Evolutionary conservation across 768 basidiomycete genomes (phyloP).

Genomic region (Symmetrospora coprosmae): DNA sequence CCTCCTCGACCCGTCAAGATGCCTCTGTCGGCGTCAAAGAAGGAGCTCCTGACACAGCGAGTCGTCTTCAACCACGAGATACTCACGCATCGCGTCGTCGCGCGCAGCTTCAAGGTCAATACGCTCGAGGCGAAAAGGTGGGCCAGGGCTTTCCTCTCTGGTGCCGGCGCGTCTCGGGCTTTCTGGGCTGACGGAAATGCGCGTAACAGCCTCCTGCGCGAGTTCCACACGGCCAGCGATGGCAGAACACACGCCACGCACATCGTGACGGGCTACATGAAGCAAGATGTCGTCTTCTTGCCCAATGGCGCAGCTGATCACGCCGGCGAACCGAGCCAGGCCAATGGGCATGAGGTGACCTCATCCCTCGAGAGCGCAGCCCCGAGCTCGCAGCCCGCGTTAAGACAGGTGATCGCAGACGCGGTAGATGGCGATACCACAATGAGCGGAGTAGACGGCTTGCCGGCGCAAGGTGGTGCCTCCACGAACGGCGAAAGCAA

Average conservation of each 20-base stretch:
- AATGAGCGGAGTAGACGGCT: too few relatives aligned
- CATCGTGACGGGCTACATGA: constrained; percentile 14
- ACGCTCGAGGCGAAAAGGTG: constrained; percentile 5
- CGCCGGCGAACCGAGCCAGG: too few relatives aligned
- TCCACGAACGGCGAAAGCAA: too few relatives aligned
- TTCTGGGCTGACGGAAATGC: too few relatives aligned
- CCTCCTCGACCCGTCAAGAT: too few relatives aligned
- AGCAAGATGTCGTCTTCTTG: not conserved
- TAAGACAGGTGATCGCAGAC: too few relatives aligned
- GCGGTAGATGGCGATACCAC: too few relatives aligned
- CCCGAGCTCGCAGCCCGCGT: too few relatives aligned
- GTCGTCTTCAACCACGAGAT: constrained; percentile 16
- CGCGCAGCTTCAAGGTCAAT: constrained; percentile 13
- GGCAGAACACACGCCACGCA: constrained; percentile 17
- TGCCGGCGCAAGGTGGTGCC: too few relatives aligned
- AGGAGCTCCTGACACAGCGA: constrained; percentile 10
- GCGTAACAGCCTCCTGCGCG: not conserved
- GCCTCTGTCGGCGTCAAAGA: constrained; percentile 5
- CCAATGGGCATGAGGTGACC: too few relatives aligned
- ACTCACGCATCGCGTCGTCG: constrained; percentile 15
- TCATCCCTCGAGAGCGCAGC: too few relatives aligned
- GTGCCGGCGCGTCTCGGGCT: not conserved
- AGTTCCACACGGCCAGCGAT: constrained; percentile 1
- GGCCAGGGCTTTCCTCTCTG: not conserved
- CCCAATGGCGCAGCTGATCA: too few relatives aligned